These are phyloP conservation scores for Trichosporon sp. DNA, from an alignment of 1,284 basidiomycete genomes.

Conservation along the genomic window DNA sequence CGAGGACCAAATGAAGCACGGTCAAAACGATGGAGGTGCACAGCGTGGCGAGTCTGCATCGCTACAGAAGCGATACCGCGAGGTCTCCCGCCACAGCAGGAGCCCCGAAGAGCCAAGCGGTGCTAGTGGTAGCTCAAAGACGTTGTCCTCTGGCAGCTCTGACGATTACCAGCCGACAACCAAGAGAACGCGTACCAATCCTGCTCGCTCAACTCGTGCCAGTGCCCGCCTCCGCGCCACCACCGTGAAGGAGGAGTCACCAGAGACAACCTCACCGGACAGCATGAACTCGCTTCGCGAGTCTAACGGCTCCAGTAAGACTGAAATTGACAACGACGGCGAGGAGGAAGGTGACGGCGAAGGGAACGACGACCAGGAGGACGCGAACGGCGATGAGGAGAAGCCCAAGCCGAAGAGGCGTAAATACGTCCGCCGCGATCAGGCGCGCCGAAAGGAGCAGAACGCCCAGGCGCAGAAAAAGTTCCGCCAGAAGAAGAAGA, in stretches of 20 bases:
- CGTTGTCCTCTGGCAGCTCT: neutral
- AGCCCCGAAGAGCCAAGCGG: neutral
- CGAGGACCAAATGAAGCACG: neutral
- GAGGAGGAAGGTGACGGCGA: conserved; percentile 1
- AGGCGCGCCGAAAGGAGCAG: conserved; percentile 37
- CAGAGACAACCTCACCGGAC: neutral
- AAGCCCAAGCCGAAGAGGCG: conserved; percentile 25
- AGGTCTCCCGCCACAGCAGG: neutral
- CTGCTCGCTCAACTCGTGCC: neutral
- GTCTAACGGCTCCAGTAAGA: neutral
- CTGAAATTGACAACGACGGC: neutral
- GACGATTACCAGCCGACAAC: conserved; percentile 14
- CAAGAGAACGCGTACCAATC: neutral
- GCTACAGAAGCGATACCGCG: neutral
- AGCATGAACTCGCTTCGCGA: neutral
- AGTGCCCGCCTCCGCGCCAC: conserved; percentile 15
- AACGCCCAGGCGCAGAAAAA: conserved; percentile 41
- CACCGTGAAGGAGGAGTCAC: neutral
- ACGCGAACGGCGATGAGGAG: neutral
- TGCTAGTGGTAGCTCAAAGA: neutral
- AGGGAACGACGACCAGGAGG: neutral
- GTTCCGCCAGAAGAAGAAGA: conserved; percentile 40
- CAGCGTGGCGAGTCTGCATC: neutral
- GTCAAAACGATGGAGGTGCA: neutral
- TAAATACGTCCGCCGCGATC: conserved; percentile 33